Evolutionary conservation across 1,284 basidiomycete genomes (phyloP), one percentile per base, ranked within the genome.

Genomic region (Cutaneotrichosporon sp.): DNA sequence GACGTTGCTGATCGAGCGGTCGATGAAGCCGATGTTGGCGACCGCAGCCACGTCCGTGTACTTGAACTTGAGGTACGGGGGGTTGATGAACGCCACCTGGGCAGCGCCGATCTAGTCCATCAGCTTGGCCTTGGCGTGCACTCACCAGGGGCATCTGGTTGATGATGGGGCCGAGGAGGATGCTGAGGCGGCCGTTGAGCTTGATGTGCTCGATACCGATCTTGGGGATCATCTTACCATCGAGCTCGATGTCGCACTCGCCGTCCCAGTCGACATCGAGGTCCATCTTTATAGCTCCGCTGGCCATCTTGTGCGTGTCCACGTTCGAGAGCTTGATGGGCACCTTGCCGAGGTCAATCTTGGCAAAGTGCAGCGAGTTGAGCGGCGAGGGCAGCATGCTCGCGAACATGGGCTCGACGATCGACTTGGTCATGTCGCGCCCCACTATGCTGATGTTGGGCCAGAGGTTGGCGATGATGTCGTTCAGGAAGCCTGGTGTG

Each of bases 391-490:
- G 61, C 31, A 63, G 61, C 53, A 56, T 63, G 36, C 25, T 42
- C 3, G 61, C 61, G 33, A 63, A 63, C 56, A 63, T 63, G 61
- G 61, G 61, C 56, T 63, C 61, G 54, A 58, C 61, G 13, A 63
- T 63, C 54, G 33, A 42, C 57, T 63, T 58, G 33, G 56, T 63
- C 61, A 63, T 63, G 53, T 59, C 42, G 46, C 54, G 53, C 25
- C 38, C 57, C n/a, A 43, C 53, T 25, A 59, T 54, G 43, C 57
- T 52, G 29, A 63, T 63, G 61, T 63, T 59, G 56, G 61, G 61
- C 61, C 61, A 63, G 25, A 63, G 54, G 53, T 58, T 54, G n/a
- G 47, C 61, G 33, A 63, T 54, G 13, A 63, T 55, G 54, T 63
- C 61, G 57, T 63, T 63, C 25, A 63, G 53, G 49, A 63, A 63